Evolutionary conservation across 2,329 filamentous ascomycete species (phyloP), one percentile per base, ranked within the genome.

Genomic region (Tricladium varicosporioides): DNA sequence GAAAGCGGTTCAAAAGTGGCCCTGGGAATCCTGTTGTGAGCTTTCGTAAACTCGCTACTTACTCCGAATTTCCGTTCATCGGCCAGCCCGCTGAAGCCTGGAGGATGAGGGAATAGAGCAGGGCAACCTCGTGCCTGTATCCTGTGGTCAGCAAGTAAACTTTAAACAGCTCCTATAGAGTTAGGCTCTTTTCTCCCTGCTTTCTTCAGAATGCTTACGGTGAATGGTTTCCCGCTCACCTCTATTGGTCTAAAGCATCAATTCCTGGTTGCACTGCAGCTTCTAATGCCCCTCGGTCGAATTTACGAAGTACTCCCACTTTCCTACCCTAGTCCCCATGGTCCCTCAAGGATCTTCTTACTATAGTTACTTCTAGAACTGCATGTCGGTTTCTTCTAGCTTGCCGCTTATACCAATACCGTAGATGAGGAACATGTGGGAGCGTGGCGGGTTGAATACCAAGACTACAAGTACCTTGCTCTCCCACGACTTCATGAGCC

Each of bases 391-490:
- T 51, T 49, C 32, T 54, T 58, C 54, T 46, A 57, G 47, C 51
- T 11, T 56, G 42, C 51, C 15, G 40, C 31, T 11, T 48, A 15
- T 40, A 11, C 43, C 46, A 27, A 40, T 52, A 22, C 49, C 47
- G 50, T 51, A 51, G 49, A 22, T 51, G 36, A 60, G 61, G 51
- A 54, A 60, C 42, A 27, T 40, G 45, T 15, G 47, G 32, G 40
- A 45, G 52, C 31, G 59, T 60, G 22, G 58, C 36, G n/a, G 36
- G 11, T 10, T n/a, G 11, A n/a, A n/a, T 13, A 11, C 43, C 43
- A 46, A 46, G 32, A 56, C 9, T 66, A 67, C 62, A 64, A 65
- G 49, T 61, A 63, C 18, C 58, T 49, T 54, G 53, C n/a, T 32
- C 51, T 60, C 58, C 57, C 58, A 54, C 48, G 45, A 52, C 46